Evolutionary conservation across 2,329 filamentous ascomycete genomes (phyloP), one percentile per base, ranked within the genome.

Genomic region (Saccharata proteae): DNA sequence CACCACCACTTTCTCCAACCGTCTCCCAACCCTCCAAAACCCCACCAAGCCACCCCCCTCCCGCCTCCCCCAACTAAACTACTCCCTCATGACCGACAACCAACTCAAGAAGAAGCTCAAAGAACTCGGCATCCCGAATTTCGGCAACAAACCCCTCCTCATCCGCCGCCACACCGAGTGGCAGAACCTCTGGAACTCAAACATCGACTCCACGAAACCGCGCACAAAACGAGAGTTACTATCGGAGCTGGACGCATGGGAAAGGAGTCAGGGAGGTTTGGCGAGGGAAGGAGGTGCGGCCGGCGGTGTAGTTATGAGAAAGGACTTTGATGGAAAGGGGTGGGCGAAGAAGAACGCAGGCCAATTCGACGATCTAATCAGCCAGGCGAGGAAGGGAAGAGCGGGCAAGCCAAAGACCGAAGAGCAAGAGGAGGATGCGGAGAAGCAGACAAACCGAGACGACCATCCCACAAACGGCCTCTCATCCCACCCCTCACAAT

Each of bases 171-270:
- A 96, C 47, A 82, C 73, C 15, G 90, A 98, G 55, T 98, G 86
- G 86, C 69, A 90, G 30, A 94, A 90, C 21, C 60, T 98, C 12
- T 94, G 84, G 80, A 98, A 98, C 53, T 82, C 92, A 8, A 98
- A 98, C 51, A 93, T 85, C 57, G 90, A 98, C 54, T 80, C 86
- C 2, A 71, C 70, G 20, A 62, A 64, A 2, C 84, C 84, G 0
- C 80, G 79, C 49, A 64, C 65, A 8, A 83, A 81, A 40, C 48
- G 59, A 5, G 77, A 90, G 35, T 55, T 98, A 4, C 56, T 93
- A 11, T 72, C 71, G 10, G 88, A 96, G 38, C 55, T 98, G 9
- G 80, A 88, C 14, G 57, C 71, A 1, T 96, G 90, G 88, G 90
- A 98, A 55, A 69, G 75, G 26, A 88, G 80, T 0, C 75, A 92